These are phyloP conservation scores for Platanthera guangdongensis DNA, from an alignment of 106 monocot species.

Conservation along the genomic window DNA sequence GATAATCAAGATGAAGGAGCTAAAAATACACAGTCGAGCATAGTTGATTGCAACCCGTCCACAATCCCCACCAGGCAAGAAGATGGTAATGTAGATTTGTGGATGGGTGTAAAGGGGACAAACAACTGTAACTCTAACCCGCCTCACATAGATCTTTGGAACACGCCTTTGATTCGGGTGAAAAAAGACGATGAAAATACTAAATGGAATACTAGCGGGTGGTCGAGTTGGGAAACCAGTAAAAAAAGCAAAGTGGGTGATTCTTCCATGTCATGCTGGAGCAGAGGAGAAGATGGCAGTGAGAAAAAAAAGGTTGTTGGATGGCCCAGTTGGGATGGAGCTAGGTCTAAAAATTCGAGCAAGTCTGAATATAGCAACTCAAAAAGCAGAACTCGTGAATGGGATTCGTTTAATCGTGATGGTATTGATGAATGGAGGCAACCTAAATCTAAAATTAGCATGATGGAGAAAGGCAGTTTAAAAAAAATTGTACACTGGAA, in stretches of 20 bases:
- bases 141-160: background rate
- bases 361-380: too few relatives aligned
- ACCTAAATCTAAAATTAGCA: background rate
- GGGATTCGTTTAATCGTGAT: background rate
- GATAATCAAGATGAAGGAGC: background rate
- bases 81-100: too few relatives aligned
- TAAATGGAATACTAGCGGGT: background rate
- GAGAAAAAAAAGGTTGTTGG: background rate
- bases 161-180: background rate
- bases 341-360: background rate
- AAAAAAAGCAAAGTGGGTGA: background rate
- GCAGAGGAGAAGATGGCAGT: background rate
- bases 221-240: background rate
- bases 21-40: too few relatives aligned
- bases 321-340: background rate
- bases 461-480: background rate
- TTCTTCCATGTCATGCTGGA: background rate
- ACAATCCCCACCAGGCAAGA: too few relatives aligned
- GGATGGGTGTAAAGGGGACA: too few relatives aligned
- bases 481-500: background rate
- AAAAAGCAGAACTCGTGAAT: too few relatives aligned
- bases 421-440: background rate
- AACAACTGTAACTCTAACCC: background rate
- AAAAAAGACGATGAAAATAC: background rate
- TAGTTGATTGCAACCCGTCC: too few relatives aligned